phyloP scores from a whole-genome alignment of 176 grass and related monocot genomes.

The Cenchrus fungigraminus region DNA sequence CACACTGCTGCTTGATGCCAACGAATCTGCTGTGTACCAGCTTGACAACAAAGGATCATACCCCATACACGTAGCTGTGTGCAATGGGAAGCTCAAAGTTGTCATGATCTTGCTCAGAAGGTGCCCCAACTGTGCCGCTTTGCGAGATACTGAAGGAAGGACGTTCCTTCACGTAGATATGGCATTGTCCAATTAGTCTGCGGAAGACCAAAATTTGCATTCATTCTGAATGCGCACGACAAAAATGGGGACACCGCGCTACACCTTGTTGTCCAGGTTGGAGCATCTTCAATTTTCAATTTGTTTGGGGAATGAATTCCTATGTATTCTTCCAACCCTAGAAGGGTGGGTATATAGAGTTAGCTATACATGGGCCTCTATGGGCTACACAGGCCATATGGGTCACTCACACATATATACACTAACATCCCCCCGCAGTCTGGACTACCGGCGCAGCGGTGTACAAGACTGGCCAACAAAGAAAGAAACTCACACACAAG shows the following conservation, averaged over 20 bases:
- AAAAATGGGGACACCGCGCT: slow-evolving; percentile 10
- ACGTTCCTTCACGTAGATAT: slow-evolving; percentile 25
- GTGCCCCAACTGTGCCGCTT: slow-evolving; percentile 23
- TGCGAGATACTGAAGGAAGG: slow-evolving; percentile 6
- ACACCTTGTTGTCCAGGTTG: not conserved
- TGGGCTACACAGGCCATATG: no score
- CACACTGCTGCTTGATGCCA: not conserved
- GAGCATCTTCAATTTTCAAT: not conserved
- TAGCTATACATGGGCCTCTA: no score
- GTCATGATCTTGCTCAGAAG: not conserved
- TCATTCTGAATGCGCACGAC: slow-evolving; percentile 18
- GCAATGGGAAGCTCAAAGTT: not conserved
- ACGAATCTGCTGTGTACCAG: not conserved
- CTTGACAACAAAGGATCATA: not conserved
- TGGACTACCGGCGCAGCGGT: no score
- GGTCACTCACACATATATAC: no score
- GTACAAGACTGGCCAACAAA: no score
- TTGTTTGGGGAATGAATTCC: no score
- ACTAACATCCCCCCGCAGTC: no score
- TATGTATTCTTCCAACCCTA: no score
- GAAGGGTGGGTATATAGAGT: no score
- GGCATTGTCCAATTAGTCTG: not conserved
- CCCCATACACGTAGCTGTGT: not conserved
- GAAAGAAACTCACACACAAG: no score
- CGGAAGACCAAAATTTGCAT: not conserved